phyloP scores from a whole-genome alignment of 805 yeast species.

The Torulaspora gathmanii region DNA sequence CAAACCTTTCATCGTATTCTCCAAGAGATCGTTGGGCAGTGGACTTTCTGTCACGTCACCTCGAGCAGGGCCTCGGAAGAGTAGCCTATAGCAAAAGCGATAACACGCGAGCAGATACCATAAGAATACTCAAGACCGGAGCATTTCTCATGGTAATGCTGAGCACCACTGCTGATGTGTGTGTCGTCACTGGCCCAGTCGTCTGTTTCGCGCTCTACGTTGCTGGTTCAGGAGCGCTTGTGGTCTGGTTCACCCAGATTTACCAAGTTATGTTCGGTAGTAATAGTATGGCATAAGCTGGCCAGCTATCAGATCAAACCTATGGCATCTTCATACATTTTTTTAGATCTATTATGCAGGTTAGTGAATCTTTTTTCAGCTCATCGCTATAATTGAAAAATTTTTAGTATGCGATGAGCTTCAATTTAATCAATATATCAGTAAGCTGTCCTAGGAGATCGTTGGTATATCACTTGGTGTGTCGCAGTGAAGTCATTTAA shows the following conservation, averaged over 20 bases:
- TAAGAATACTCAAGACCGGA: conserved; percentile 10
- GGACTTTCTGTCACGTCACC: not conserved
- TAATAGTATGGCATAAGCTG: not conserved
- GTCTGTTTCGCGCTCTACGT: conserved; percentile 12
- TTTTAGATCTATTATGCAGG: not conserved
- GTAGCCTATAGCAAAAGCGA: not conserved
- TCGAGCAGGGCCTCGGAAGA: not conserved
- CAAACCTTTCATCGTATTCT: not conserved
- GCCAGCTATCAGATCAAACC: not conserved
- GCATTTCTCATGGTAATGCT: conserved; percentile 13
- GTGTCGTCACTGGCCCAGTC: conserved; percentile 10
- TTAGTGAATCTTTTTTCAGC: conserved; percentile 8
- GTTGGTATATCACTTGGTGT: not conserved
- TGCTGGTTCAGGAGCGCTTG: conserved; percentile 13
- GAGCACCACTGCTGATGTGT: conserved; percentile 14
- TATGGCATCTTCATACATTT: not conserved
- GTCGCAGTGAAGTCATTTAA: not conserved
- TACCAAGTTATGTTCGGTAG: conserved; percentile 6
- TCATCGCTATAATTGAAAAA: conserved; percentile 12
- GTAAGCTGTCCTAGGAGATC: not conserved
- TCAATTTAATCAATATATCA: not conserved
- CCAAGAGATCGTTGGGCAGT: not conserved
- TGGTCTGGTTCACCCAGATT: conserved; percentile 12
- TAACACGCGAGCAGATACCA: conserved; percentile 7
- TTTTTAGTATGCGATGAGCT: conserved; percentile 16